Evolutionary conservation across 768 basidiomycete species (phyloP).

Genomic region (Tricholoma sp.): DNA sequence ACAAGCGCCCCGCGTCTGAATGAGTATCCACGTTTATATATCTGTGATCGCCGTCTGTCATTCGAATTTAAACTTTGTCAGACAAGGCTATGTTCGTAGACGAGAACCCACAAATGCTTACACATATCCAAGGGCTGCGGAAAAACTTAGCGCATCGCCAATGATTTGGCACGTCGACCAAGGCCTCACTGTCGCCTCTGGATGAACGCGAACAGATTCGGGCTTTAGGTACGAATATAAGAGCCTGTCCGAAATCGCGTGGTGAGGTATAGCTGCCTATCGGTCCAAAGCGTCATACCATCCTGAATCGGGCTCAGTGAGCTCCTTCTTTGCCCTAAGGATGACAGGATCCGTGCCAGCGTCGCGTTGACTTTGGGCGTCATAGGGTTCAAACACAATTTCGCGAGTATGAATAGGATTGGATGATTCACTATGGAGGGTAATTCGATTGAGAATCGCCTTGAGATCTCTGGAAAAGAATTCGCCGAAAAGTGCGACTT

Average conservation of each 20-base stretch:
- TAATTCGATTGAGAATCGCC: constrained; percentile 74
- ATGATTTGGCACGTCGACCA: constrained; percentile 78
- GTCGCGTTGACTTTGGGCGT: constrained; percentile 60
- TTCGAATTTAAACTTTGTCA: not conserved
- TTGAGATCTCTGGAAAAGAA: constrained; percentile 76
- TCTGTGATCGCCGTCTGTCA: constrained; percentile 60
- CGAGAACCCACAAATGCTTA: constrained; percentile 26
- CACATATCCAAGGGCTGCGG: constrained; percentile 75
- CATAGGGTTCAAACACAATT: constrained; percentile 76
- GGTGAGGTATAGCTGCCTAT: not conserved
- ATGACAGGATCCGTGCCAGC: constrained; percentile 59
- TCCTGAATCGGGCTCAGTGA: constrained; percentile 53
- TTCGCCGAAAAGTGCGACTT: constrained; percentile 79
- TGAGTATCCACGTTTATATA: constrained; percentile 76
- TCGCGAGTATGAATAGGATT: constrained; percentile 70
- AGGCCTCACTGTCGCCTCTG: constrained; percentile 82
- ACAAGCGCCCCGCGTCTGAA: constrained; percentile 68
- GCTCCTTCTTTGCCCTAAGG: constrained; percentile 71
- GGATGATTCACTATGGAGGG: constrained; percentile 76
- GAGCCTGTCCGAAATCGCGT: constrained; percentile 40
- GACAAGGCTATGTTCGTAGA: not conserved
- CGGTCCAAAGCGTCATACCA: constrained; percentile 43
- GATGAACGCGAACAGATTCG: constrained; percentile 77
- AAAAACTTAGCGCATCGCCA: constrained; percentile 78
- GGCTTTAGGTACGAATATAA: constrained; percentile 80